phyloP scores from a whole-genome alignment of 164 flowering plant species.

The Magnolia officinalis region DNA sequence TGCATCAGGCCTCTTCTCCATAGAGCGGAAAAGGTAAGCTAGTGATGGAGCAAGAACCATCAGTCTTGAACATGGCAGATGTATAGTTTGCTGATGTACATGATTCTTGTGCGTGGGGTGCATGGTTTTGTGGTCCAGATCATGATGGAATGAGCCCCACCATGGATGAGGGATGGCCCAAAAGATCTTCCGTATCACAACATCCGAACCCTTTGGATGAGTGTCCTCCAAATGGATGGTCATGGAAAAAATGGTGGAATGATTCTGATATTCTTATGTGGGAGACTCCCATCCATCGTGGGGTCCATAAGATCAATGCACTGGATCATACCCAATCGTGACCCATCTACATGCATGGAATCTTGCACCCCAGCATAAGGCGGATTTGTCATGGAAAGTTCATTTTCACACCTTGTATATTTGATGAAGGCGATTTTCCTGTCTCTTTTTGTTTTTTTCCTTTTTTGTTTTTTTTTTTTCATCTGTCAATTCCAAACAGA shows the following conservation, averaged over 20 bases:
- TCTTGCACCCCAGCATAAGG: too few relatives aligned
- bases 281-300: not conserved
- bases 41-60: not conserved
- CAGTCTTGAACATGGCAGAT: not conserved
- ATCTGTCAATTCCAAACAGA: slow-evolving; percentile 20
- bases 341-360: too few relatives aligned
- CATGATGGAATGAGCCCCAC: not conserved
- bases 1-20: slow-evolving; percentile 74
- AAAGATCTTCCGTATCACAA: not conserved
- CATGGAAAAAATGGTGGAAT: too few relatives aligned
- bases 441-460: not conserved
- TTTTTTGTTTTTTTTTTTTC: not conserved
- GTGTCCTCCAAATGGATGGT: not conserved
- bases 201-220: not conserved
- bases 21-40: slow-evolving; percentile 60
- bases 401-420: not conserved
- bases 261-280: not conserved
- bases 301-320: not conserved
- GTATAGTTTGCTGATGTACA: not conserved
- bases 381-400: too few relatives aligned
- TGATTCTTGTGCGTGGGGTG: not conserved
- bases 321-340: not conserved
- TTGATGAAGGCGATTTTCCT: not conserved
- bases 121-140: not conserved
- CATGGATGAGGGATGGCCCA: not conserved